Base-by-base conservation (phyloP, 495 filamentous ascomycete genomes). In the Cercophora samala region DNA sequence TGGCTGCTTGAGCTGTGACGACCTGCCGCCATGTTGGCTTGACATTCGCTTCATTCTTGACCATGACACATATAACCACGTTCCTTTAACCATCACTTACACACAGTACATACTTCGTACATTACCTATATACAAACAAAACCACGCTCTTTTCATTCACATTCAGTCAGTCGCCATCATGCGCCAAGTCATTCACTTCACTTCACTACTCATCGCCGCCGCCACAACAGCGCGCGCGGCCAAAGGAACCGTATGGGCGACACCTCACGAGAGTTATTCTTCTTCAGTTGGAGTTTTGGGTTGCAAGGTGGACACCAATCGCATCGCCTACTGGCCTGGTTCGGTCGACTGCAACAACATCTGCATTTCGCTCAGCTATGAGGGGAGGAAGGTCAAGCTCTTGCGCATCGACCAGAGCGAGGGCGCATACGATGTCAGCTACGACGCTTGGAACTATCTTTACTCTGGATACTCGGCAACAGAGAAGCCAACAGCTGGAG, bases 361-460 rank as follows among this genome's bases (percentile, higher is more conserved):
- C 63, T 83, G 81, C 74, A 69, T 83, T 17, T 75, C 73, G 24
- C 71, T 83, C 59, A 74, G 68, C 64, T 80, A 83, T 70, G 74
- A 66, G 22, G 81, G 65, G 51, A 78, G 81, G 22, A 72, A 65
- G 0, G 76, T 83, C 58, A 69, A 82, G 19, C 76, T 83, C 17
- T 75, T 83, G 19, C 78, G 79, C 69, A 70, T 83, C 62, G 81
- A 83, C 68, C 78, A 80, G 65, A 82, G 79, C 25, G 63, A 76
- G 62, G 81, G 81, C 64, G 81, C 81, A 8, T 70, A 82, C 73
- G 81, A 83, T 61, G 72, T 83, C 67, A 80, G 77, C 68, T 83
- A 83, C 73, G 80, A 82, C 66, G 80, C 81, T 17, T 83, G 81
- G 81, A 83, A 83, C 69, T 81, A 81, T 51, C 79, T 83, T 6